phyloP scores from a whole-genome alignment of 345 rosid genomes.

The Aethionema arabicum region DNA sequence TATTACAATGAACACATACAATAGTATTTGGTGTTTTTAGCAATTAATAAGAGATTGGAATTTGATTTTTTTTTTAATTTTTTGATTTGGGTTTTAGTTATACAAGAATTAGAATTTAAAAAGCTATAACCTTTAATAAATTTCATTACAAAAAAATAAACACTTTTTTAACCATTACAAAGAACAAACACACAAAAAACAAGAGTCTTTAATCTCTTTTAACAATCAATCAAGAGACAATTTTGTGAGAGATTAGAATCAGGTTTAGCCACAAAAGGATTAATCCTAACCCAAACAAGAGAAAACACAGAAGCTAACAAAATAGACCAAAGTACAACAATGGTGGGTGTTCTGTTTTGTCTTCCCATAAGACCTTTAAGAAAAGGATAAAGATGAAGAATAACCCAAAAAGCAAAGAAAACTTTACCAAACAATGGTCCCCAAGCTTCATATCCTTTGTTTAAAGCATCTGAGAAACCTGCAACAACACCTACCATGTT shows the following conservation, averaged over 20 bases:
- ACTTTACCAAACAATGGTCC: constrained; percentile 96
- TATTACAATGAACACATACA: too few relatives aligned
- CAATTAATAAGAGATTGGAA: too few relatives aligned
- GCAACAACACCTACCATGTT: constrained; percentile 98
- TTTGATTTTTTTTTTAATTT: too few relatives aligned
- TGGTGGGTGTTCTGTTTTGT: constrained; percentile 94
- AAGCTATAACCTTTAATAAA: too few relatives aligned
- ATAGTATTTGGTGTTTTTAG: too few relatives aligned
- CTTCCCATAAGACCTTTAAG: constrained; percentile 99
- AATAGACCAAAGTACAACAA: constrained; percentile 94
- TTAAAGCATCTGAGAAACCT: constrained; percentile 94
- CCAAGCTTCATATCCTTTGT: constrained; percentile 97
- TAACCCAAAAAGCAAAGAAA: constrained; percentile 96
- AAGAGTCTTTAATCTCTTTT: background rate
- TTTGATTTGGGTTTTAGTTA: too few relatives aligned
- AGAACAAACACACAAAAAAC: background rate
- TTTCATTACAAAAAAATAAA: constrained; percentile 9
- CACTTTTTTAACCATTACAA: constrained; percentile 4
- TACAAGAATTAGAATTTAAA: too few relatives aligned
- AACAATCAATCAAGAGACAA: constrained; percentile 91
- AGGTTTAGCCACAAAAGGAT: constrained; percentile 59
- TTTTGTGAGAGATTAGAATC: constrained; percentile 39
- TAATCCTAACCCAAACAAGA: constrained; percentile 90
- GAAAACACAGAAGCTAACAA: constrained; percentile 92
- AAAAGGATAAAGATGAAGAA: constrained; percentile 95